A percentile compares a stretch with the other conserved stretches of the same genome.
Evolutionary conservation across 371 early-diverging fungal species (phyloP).

Genomic region (Mucor irregularis): DNA sequence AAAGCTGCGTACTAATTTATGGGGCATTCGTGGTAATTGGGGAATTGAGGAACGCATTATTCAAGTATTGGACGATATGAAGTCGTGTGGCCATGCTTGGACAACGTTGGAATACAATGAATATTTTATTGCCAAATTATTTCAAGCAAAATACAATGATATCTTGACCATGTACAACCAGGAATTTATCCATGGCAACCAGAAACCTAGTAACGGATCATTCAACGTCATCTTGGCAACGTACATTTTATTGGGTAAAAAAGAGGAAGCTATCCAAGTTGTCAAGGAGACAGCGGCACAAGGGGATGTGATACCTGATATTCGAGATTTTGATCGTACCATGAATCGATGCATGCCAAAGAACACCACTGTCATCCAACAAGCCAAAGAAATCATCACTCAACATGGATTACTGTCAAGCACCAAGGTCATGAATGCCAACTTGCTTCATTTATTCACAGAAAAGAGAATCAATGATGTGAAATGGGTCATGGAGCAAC

Average conservation of each 20-base stretch:
- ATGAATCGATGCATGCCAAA: slow-evolving; percentile 41
- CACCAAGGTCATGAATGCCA: slow-evolving; percentile 27
- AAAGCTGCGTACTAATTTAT: slow-evolving; percentile 29
- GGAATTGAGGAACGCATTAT: slow-evolving; percentile 37
- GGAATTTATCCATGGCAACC: neutral
- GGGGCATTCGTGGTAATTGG: slow-evolving; percentile 31
- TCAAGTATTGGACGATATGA: slow-evolving; percentile 40
- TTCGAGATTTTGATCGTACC: slow-evolving; percentile 40
- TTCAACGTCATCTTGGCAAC: slow-evolving; percentile 47
- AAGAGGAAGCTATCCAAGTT: slow-evolving; percentile 33
- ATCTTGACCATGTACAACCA: slow-evolving; percentile 29
- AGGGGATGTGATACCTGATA: slow-evolving; percentile 28
- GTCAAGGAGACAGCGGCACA: slow-evolving; percentile 21
- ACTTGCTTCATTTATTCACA: slow-evolving; percentile 32
- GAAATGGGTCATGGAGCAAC: slow-evolving; percentile 21
- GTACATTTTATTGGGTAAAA: slow-evolving; percentile 30
- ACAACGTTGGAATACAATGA: slow-evolving; percentile 41
- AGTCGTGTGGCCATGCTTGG: slow-evolving; percentile 32
- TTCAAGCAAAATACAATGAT: slow-evolving; percentile 37
- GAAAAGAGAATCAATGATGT: slow-evolving; percentile 24
- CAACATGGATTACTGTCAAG: slow-evolving; percentile 22
- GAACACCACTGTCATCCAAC: slow-evolving; percentile 21
- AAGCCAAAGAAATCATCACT: slow-evolving; percentile 25
- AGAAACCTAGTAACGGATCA: slow-evolving; percentile 29
- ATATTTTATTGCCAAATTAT: slow-evolving; percentile 41